phyloP scores from a whole-genome alignment of 805 yeast genomes.

The Henningerozyma blattae region DNA sequence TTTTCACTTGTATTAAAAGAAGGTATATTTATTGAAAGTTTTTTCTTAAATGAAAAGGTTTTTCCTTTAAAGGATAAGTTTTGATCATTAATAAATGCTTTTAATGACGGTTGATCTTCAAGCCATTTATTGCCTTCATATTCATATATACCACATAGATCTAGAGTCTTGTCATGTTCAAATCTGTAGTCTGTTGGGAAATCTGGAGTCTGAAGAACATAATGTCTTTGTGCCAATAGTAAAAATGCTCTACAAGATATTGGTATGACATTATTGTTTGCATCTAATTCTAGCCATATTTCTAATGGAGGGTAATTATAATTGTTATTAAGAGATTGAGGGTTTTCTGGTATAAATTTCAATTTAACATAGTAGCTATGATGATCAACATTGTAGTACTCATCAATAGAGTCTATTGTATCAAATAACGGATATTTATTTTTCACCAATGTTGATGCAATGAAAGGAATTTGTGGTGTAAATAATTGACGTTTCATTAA shows the following conservation, averaged over 20 bases:
- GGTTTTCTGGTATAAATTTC: slow-evolving; percentile 13
- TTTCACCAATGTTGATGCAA: slow-evolving; percentile 11
- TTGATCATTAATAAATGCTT: slow-evolving; percentile 24
- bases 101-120: slow-evolving; percentile 33
- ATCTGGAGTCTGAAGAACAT: slow-evolving; percentile 16
- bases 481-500: slow-evolving; percentile 5
- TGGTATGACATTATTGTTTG: slow-evolving; percentile 12
- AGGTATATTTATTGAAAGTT: slow-evolving; percentile 6
- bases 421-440: slow-evolving; percentile 12
- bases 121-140: slow-evolving; percentile 19
- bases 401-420: slow-evolving; percentile 4
- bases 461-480: slow-evolving; percentile 16
- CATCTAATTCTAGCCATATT: slow-evolving; percentile 22
- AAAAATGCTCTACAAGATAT: slow-evolving; percentile 15
- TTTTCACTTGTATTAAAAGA: slow-evolving; percentile 1
- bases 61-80: slow-evolving; percentile 8
- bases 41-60: slow-evolving; percentile 7
- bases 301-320: slow-evolving; percentile 14
- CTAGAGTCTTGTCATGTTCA: slow-evolving; percentile 10
- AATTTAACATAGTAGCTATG: slow-evolving; percentile 21
- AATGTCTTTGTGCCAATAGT: slow-evolving; percentile 10
- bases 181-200: slow-evolving; percentile 16
- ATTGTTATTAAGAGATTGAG: not conserved
- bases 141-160: slow-evolving; percentile 8
- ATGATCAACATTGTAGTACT: slow-evolving; percentile 14